Conservation (phyloP, 2,329 filamentous ascomycete genomes). For the Geosmithia putterillii region DNA sequence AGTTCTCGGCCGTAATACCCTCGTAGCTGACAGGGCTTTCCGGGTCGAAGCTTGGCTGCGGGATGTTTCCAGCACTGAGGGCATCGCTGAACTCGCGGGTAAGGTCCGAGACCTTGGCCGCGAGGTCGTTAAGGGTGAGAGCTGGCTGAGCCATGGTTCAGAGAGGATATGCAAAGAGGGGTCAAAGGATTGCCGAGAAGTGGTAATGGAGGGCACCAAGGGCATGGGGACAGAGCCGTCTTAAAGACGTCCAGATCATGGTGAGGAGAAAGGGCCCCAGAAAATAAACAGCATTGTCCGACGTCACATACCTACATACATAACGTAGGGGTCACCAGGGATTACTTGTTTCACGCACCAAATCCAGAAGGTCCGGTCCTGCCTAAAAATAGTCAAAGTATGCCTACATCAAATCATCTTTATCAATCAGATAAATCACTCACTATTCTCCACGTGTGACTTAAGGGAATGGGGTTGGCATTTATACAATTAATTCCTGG, state of each 20-base stretch:
- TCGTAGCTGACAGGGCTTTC: constrained; percentile 29
- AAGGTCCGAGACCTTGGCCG: constrained; percentile 30
- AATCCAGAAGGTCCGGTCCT: not conserved
- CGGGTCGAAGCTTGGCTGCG: constrained; percentile 25
- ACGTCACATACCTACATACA: not conserved
- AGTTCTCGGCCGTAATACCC: constrained; percentile 26
- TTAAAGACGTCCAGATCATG: not conserved
- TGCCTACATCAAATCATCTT: not conserved
- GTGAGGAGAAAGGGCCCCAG: no score
- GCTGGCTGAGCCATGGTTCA: constrained; percentile 14
- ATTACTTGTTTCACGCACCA: not conserved
- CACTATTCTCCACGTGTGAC: not conserved
- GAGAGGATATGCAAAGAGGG: not conserved
- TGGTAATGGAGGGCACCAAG: not conserved
- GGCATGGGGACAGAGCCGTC: not conserved
- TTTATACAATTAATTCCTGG: not conserved
- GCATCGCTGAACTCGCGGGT: constrained; percentile 24
- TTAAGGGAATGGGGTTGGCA: not conserved
- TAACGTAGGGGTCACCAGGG: not conserved
- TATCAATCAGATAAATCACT: not conserved
- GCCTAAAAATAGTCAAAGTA: not conserved
- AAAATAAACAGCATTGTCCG: not conserved
- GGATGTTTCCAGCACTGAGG: constrained; percentile 27
- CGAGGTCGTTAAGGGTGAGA: constrained; percentile 27
- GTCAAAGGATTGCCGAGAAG: not conserved